These are phyloP conservation scores for Vinca minor DNA, from an alignment of 257 asterid genomes.

Conservation along the genomic window DNA sequence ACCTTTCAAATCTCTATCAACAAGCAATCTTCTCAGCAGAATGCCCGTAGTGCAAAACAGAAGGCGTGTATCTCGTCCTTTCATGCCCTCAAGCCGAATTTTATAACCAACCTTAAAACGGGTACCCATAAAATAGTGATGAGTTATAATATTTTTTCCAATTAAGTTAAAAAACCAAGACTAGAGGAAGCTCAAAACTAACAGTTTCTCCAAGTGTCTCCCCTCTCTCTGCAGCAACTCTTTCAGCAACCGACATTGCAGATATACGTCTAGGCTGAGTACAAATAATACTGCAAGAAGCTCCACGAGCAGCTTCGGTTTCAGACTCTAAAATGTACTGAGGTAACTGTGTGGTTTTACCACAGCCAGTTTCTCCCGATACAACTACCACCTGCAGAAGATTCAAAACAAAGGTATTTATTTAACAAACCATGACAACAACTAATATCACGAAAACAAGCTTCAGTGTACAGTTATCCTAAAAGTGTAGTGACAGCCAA, in stretches of 20 bases:
- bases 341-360: slow-evolving; percentile 89
- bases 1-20: slow-evolving; percentile 79
- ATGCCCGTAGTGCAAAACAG: slow-evolving; percentile 86
- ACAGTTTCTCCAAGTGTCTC: slow-evolving; percentile 85
- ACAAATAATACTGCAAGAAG: slow-evolving; percentile 77
- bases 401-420: slow-evolving; percentile 10
- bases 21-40: slow-evolving; percentile 72
- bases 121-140: background rate
- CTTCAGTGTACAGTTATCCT: background rate
- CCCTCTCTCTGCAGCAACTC: slow-evolving; percentile 96
- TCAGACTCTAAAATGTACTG: slow-evolving; percentile 83
- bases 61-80: slow-evolving; percentile 89
- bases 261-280: slow-evolving; percentile 95
- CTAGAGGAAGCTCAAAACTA: slow-evolving; percentile 28
- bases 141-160: slow-evolving; percentile 1
- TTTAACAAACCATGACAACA: background rate
- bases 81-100: slow-evolving; percentile 94
- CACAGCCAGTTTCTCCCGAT: slow-evolving; percentile 94
- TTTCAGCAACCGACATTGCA: slow-evolving; percentile 83
- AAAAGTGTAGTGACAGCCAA: background rate
- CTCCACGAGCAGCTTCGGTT: slow-evolving; percentile 67
- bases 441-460: background rate
- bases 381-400: slow-evolving; percentile 68
- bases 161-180: slow-evolving; percentile 3
- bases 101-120: slow-evolving; percentile 71